Evolutionary conservation across 2,329 filamentous ascomycete genomes (phyloP).

Genomic region (Aspergillus jensenii): DNA sequence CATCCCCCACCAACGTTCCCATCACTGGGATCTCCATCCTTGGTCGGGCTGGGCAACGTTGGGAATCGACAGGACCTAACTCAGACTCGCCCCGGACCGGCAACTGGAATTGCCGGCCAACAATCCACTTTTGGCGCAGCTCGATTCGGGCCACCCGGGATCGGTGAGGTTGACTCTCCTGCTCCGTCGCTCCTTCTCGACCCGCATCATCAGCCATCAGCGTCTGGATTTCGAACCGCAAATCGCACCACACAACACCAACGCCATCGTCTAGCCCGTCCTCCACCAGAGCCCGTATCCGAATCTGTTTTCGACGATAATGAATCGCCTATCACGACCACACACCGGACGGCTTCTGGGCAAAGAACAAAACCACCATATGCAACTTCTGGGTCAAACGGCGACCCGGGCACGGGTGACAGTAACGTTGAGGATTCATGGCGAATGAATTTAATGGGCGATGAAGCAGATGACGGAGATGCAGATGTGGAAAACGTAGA

Average conservation of each 20-base stretch:
- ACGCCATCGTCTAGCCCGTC: constrained; percentile 32
- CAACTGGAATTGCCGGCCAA: constrained; percentile 22
- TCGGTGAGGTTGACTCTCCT: constrained; percentile 36
- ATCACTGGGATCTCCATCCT: constrained; percentile 62
- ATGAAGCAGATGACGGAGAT: constrained; percentile 38
- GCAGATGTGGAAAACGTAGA: constrained; percentile 52
- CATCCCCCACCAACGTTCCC: constrained; percentile 76
- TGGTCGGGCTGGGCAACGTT: constrained; percentile 47
- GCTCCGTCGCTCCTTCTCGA: constrained; percentile 47
- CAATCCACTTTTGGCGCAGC: constrained; percentile 29
- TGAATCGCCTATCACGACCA: constrained; percentile 21
- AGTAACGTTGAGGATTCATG: constrained; percentile 60
- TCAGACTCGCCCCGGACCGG: constrained; percentile 20
- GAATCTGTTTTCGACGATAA: constrained; percentile 34
- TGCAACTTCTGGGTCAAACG: constrained; percentile 34
- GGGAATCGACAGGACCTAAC: constrained; percentile 34
- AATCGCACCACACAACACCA: constrained; percentile 25
- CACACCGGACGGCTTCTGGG: constrained; percentile 15
- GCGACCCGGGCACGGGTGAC: constrained; percentile 45
- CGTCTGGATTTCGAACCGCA: constrained; percentile 35
- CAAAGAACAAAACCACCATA: constrained; percentile 15
- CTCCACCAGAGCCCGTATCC: constrained; percentile 21
- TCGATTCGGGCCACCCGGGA: constrained; percentile 24
- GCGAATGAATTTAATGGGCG: constrained; percentile 45
- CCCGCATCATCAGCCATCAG: constrained; percentile 47